phyloP scores from a whole-genome alignment of 768 basidiomycete species.

The Boletus tomentosulus region DNA sequence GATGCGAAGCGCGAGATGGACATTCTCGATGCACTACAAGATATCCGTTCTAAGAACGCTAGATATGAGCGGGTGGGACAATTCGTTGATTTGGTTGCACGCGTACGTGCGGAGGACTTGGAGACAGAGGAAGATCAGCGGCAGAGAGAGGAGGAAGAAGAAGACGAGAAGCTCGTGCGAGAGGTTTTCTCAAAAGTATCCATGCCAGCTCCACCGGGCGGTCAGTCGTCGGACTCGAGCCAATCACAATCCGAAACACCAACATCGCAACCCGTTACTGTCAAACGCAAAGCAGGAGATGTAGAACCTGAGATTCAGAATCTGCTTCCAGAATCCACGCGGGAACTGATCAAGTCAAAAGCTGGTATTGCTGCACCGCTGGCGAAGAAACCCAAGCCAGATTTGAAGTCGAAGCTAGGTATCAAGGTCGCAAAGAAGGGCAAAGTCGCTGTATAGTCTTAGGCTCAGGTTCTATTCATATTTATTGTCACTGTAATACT shows the following conservation, averaged over 20 bases:
- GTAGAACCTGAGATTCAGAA: conserved; percentile 67
- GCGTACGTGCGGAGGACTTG: conserved; percentile 61
- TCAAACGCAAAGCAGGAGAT: conserved; percentile 85
- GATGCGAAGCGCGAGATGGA: conserved; percentile 99
- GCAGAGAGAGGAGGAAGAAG: conserved; percentile 71
- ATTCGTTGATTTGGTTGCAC: conserved; percentile 61
- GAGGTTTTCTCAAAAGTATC: conserved; percentile 80
- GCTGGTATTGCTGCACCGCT: conserved; percentile 36
- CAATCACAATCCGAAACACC: conserved; percentile 17
- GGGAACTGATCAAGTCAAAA: conserved; percentile 54
- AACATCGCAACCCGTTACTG: conserved; percentile 46
- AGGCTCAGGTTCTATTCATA: conserved; percentile 7
- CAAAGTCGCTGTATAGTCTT: conserved; percentile 27
- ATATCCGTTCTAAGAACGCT: conserved; percentile 82
- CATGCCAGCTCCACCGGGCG: conserved; percentile 26
- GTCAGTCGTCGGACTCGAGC: conserved; percentile 23
- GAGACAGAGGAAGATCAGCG: conserved; percentile 76
- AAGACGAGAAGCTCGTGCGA: conserved; percentile 87
- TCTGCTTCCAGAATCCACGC: conserved; percentile 62
- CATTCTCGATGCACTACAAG: conserved; percentile 91
- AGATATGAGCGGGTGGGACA: conserved; percentile 85
- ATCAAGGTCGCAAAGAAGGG: conserved; percentile 67
- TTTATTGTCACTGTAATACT: conserved; percentile 15
- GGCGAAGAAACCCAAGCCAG: conserved; percentile 60
- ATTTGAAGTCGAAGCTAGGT: conserved; percentile 60